A percentile compares a stretch with the other conserved stretches of the same genome.
Evolutionary conservation across 352 stramenopile species (phyloP).

Genomic region (Phytopythium boreale): DNA sequence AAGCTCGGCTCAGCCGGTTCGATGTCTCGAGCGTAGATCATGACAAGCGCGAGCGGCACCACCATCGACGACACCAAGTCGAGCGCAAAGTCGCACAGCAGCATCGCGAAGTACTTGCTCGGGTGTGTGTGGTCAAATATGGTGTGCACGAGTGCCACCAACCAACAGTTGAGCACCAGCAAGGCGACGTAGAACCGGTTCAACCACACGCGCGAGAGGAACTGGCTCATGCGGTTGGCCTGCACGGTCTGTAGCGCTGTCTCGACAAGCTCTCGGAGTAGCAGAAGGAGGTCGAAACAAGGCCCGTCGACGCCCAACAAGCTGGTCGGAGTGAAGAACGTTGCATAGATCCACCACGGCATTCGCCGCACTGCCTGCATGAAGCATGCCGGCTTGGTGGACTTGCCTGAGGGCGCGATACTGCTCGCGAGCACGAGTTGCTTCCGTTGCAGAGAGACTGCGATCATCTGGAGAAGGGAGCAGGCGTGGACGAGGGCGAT

Average conservation of each 20-base stretch:
- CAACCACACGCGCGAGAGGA: conserved; percentile 1
- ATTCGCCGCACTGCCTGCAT: too few relatives aligned
- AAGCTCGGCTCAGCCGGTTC: not conserved
- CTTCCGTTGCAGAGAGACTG: too few relatives aligned
- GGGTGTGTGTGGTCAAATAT: conserved; percentile 14
- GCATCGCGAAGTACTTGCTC: conserved; percentile 14
- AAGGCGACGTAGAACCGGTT: conserved; percentile 13
- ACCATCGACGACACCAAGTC: conserved; percentile 37
- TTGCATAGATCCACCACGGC: not conserved
- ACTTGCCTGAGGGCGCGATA: too few relatives aligned
- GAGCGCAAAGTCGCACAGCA: conserved; percentile 32
- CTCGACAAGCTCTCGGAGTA: conserved; percentile 8
- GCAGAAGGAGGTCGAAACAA: conserved; percentile 25
- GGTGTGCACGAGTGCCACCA: conserved; percentile 24
- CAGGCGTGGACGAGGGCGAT: too few relatives aligned
- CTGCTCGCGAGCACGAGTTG: too few relatives aligned
- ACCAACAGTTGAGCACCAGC: conserved; percentile 18
- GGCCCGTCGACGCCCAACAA: conserved; percentile 26
- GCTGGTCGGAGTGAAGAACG: conserved; percentile 20
- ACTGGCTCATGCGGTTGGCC: conserved; percentile 14
- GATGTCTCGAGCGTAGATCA: conserved; percentile 3
- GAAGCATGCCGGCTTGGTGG: too few relatives aligned
- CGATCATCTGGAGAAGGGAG: too few relatives aligned
- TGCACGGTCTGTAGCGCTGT: conserved; percentile 8
- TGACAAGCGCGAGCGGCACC: conserved; percentile 20